These are phyloP conservation scores for Gentiana straminea DNA, from an alignment of 257 asterid species.

Conservation along the genomic window DNA sequence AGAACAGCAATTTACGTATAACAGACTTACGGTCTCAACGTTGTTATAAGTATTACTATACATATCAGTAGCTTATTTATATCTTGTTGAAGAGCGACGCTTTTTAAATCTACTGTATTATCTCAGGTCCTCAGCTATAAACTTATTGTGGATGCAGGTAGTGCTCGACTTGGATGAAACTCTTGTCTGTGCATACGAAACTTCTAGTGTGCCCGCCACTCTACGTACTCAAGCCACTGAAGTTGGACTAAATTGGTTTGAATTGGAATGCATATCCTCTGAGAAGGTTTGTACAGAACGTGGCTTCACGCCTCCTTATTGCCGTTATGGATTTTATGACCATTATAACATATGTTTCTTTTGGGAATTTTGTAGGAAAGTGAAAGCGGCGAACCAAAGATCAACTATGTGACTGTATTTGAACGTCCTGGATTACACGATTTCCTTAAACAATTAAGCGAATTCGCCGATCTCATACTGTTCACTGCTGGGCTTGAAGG, in stretches of 20 bases:
- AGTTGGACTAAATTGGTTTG: constrained; percentile 85
- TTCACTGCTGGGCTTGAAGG: constrained; percentile 99
- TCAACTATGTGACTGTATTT: constrained; percentile 86
- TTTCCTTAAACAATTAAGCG: constrained; percentile 64
- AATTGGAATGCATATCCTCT: constrained; percentile 53
- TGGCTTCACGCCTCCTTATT: not conserved
- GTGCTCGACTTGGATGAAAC: constrained; percentile 97
- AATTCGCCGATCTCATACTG: constrained; percentile 79
- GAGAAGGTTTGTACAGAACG: constrained; percentile 42
- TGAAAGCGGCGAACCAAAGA: constrained; percentile 74
- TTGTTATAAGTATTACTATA: too few species aligned
- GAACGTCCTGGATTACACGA: constrained; percentile 84
- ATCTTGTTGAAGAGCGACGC: too few species aligned
- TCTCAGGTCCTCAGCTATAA: constrained; percentile 2
- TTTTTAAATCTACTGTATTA: too few species aligned
- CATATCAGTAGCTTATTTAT: too few species aligned
- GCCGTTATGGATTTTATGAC: not conserved
- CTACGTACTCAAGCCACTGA: constrained; percentile 75
- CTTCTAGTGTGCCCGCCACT: constrained; percentile 60
- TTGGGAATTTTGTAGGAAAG: constrained; percentile 19
- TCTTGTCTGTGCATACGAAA: constrained; percentile 78
- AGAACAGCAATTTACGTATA: too few species aligned
- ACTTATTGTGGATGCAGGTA: constrained; percentile 39
- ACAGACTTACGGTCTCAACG: too few species aligned
- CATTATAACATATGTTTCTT: constrained; percentile 3